Base-by-base conservation (phyloP, 768 basidiomycete genomes). In the Serendipita sp. region DNA sequence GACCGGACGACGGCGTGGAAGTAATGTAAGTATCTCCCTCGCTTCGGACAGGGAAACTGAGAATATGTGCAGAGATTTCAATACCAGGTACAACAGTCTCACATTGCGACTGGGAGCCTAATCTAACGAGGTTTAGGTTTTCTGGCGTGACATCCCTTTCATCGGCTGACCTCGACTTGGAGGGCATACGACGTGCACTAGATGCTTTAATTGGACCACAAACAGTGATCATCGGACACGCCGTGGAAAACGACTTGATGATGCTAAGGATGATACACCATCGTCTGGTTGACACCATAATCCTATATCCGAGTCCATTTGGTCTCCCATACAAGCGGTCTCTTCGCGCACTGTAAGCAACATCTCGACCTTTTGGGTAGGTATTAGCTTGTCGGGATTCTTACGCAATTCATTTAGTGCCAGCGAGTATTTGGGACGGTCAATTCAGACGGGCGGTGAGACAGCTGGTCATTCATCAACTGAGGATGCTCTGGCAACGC, bases 161-260 rank as follows among this genome's bases (percentile, higher is more conserved):
- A 4, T 78, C 82, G 18, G 95, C 95, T 0, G 71, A 80, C 0
- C 76, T 90, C 51, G 80, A 89, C 7, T 80, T 97, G 1, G 69
- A 78, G 3, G 77, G 83, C 1, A 80, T 92, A 60, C 81, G 90
- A 63, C 76, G 78, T 58, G 82, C 86, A 0, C 78, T 96, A 8
- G 84, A 88, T 67, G 73, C 77, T 15, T 77, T 89, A 71, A 86
- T 98, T 64, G 84, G 86, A 63, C 76, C 84, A 13, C 77, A 88
- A 7, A 97, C 95, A 0, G 86, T 97, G 68, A 76, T 98, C 41
- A 85, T 97, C 64, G 95, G 95, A 1, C 88, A 89, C 74, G 89
- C 86, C 0, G 78, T 98, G 18, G 95, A 98, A 67, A 98, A 98
- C 73, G 96, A 99, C 72, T 76, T 99, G 68, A 89, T 86, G 72